A percentile compares a stretch with the other conserved stretches of the same genome.
phyloP scores from a whole-genome alignment of 2,329 filamentous ascomycete genomes.

The Alternaria sp. region DNA sequence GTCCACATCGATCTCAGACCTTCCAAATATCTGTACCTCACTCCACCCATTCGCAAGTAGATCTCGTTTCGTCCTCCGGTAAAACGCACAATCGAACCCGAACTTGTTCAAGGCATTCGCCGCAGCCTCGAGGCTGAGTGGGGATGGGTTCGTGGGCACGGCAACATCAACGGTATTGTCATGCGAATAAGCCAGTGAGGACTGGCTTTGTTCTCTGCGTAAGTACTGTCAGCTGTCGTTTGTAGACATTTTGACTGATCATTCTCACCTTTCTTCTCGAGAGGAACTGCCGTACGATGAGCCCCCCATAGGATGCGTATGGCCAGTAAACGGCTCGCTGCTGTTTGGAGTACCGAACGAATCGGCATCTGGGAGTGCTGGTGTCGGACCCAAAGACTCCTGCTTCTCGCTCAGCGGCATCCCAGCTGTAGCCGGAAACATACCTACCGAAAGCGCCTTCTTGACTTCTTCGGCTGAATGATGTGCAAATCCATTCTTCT shows the following conservation, averaged over 20 bases:
- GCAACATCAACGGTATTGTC: slow-evolving; percentile 31
- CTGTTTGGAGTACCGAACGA: slow-evolving; percentile 39
- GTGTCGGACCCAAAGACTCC: slow-evolving; percentile 34
- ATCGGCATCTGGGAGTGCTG: slow-evolving; percentile 35
- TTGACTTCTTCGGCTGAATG: slow-evolving; percentile 50
- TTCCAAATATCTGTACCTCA: slow-evolving; percentile 44
- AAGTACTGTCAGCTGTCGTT: slow-evolving; percentile 28
- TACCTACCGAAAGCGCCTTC: slow-evolving; percentile 46
- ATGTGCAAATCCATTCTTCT: slow-evolving; percentile 50
- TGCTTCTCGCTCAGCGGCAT: slow-evolving; percentile 26
- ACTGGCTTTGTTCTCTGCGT: slow-evolving; percentile 47
- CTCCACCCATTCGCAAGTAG: slow-evolving; percentile 46
- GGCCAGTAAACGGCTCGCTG: slow-evolving; percentile 36
- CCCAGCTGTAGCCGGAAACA: not conserved
- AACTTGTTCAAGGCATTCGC: slow-evolving; percentile 40
- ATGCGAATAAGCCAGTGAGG: slow-evolving; percentile 36
- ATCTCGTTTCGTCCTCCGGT: slow-evolving; percentile 43
- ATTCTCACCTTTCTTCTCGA: slow-evolving; percentile 43
- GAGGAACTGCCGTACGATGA: slow-evolving; percentile 48
- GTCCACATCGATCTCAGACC: slow-evolving; percentile 47
- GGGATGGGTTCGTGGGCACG: slow-evolving; percentile 29
- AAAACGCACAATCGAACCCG: slow-evolving; percentile 47
- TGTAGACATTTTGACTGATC: slow-evolving; percentile 4
- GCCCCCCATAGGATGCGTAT: slow-evolving; percentile 33
- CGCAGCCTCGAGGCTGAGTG: slow-evolving; percentile 28